phyloP scores from a whole-genome alignment of 371 early-diverging fungal species.

The Mycotypha africana region DNA sequence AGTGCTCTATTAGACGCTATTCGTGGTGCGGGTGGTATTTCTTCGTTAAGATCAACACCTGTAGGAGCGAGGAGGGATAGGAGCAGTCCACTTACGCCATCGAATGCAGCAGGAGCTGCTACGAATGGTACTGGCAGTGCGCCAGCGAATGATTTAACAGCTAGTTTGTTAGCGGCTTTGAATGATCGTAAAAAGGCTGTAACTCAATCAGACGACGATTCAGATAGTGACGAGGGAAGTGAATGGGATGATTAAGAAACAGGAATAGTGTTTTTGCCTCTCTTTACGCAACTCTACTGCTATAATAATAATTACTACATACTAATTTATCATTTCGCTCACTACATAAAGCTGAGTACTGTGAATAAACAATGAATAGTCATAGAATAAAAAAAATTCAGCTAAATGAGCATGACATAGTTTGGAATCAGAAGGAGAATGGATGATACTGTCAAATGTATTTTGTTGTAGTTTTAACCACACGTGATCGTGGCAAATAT shows the following conservation, averaged over 20 bases:
- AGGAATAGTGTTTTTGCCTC: too few species aligned
- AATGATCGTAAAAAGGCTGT: slow-evolving; percentile 25
- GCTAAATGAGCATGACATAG: too few species aligned
- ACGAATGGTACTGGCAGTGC: slow-evolving; percentile 7
- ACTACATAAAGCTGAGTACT: too few species aligned
- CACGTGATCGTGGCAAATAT: too few species aligned
- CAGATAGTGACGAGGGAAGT: slow-evolving; percentile 18
- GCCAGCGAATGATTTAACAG: slow-evolving; percentile 15
- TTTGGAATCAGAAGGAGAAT: too few species aligned
- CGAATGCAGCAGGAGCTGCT: slow-evolving; percentile 7
- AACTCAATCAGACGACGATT: slow-evolving; percentile 21
- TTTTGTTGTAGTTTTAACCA: too few species aligned
- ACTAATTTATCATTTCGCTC: too few species aligned
- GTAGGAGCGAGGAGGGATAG: slow-evolving; percentile 21
- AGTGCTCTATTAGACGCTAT: slow-evolving; percentile 37
- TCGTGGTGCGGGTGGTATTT: slow-evolving; percentile 36
- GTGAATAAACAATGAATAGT: too few species aligned
- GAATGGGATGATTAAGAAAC: slow-evolving; percentile 31
- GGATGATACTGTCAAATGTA: too few species aligned
- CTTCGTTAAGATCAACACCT: slow-evolving; percentile 23
- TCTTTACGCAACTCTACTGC: too few species aligned
- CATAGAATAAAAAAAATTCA: too few species aligned
- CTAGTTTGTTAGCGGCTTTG: slow-evolving; percentile 24
- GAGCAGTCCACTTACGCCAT: slow-evolving; percentile 19
- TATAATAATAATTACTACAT: too few species aligned